Conservation (phyloP, 108 stramenopile genomes). For the Nitzschia putrida region DNA sequence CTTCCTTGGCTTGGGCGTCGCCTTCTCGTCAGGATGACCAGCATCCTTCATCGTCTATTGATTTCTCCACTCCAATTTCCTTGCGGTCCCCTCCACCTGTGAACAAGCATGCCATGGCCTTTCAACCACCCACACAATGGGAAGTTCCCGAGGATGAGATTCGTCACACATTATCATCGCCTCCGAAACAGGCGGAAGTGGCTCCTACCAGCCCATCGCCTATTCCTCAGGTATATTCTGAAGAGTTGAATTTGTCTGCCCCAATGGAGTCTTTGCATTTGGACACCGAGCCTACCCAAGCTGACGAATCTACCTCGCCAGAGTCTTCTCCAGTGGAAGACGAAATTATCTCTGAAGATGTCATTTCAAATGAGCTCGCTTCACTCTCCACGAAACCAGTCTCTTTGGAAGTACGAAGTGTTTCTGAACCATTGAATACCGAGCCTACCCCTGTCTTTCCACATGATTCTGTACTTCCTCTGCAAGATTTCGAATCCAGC, state of each 20-base stretch:
- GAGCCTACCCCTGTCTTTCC: not conserved
- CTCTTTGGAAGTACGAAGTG: not conserved
- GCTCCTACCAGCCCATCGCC: not conserved
- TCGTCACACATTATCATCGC: not conserved
- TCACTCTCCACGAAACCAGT: not conserved
- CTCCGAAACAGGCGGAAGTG: not conserved
- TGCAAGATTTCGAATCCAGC: not conserved
- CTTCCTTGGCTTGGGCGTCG: slow-evolving; percentile 9
- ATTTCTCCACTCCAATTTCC: not conserved
- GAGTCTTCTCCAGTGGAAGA: not conserved
- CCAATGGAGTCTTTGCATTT: slow-evolving; percentile 9
- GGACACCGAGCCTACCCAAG: not conserved
- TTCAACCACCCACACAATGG: not conserved
- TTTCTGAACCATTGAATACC: slow-evolving; percentile 1
- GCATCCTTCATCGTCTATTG: not conserved
- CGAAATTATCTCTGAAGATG: not conserved
- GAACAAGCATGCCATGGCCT: slow-evolving; percentile 15
- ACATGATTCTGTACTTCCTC: not conserved
- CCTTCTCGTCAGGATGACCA: not conserved
- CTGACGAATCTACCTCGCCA: not conserved
- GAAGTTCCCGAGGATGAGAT: not conserved
- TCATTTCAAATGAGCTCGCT: not conserved
- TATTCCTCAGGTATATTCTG: not conserved
- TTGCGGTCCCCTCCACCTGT: slow-evolving; percentile 1
- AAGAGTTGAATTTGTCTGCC: not conserved